These are phyloP conservation scores for Clavispora phyllophila DNA, from an alignment of 805 yeast genomes.

Conservation along the genomic window DNA sequence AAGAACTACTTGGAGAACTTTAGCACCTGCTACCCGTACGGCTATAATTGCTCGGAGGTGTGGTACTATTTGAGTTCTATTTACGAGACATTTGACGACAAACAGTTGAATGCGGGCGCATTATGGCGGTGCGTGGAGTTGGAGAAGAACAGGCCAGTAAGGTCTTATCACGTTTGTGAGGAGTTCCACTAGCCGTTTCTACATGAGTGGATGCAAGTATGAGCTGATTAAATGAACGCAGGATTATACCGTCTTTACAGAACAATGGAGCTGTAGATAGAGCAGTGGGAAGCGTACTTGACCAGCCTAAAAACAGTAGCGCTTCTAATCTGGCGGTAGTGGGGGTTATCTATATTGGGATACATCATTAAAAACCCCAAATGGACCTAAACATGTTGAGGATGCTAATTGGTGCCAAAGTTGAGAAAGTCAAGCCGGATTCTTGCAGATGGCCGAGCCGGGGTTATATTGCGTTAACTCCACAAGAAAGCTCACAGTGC, in stretches of 20 bases:
- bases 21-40: conserved; percentile 36
- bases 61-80: conserved; percentile 66
- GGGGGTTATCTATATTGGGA: neutral
- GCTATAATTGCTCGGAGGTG: conserved; percentile 47
- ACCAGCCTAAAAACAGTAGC: neutral
- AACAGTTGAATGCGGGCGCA: conserved; percentile 40
- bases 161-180: conserved; percentile 31
- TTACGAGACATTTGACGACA: conserved; percentile 56
- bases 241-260: neutral
- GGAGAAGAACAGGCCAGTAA: conserved; percentile 57
- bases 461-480: too few species aligned
- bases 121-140: conserved; percentile 62
- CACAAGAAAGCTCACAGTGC: too few species aligned
- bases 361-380: too few species aligned
- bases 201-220: neutral
- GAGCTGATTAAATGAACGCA: neutral
- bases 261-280: neutral
- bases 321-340: neutral
- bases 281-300: neutral
- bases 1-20: conserved; percentile 40
- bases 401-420: too few species aligned
- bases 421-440: too few species aligned
- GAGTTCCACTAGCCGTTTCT: conserved; percentile 3
- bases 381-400: too few species aligned
- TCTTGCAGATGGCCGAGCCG: too few species aligned